These are phyloP conservation scores for Phytophthora pisi DNA, from an alignment of 352 stramenopile genomes.

Conservation along the genomic window DNA sequence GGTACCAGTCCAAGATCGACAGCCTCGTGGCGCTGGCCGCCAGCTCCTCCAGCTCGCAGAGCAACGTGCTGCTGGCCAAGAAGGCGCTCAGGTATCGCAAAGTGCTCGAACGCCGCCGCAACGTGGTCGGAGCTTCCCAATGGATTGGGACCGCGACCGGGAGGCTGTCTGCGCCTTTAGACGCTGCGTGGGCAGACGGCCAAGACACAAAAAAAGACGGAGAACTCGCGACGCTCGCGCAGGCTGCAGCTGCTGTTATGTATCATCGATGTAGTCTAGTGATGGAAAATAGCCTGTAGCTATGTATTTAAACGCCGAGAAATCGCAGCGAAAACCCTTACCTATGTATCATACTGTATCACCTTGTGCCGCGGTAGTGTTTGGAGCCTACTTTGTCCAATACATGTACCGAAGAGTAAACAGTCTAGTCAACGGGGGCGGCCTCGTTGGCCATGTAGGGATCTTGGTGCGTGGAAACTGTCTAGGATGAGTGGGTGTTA, in stretches of 20 bases:
- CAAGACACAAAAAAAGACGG: not conserved
- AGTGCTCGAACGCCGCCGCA: conserved; percentile 28
- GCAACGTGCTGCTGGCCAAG: conserved; percentile 41
- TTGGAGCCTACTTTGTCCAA: too few relatives aligned
- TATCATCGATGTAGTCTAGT: conserved; percentile 12
- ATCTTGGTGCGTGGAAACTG: too few relatives aligned
- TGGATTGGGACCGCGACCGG: not conserved
- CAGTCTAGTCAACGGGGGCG: too few relatives aligned
- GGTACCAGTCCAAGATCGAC: conserved; percentile 24
- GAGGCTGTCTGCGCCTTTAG: conserved; percentile 1
- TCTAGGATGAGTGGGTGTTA: too few relatives aligned
- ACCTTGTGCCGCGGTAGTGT: too few relatives aligned
- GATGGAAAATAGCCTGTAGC: conserved; percentile 21
- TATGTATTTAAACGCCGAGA: conserved; percentile 30
- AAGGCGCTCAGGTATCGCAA: conserved; percentile 46
- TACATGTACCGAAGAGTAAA: too few relatives aligned
- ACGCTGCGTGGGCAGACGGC: conserved; percentile 5
- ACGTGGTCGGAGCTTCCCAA: too few relatives aligned
- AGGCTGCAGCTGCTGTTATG: not conserved
- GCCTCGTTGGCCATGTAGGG: too few relatives aligned
- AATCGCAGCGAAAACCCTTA: not conserved
- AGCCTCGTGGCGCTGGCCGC: conserved; percentile 28
- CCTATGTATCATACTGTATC: too few relatives aligned
- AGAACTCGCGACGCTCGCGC: not conserved
- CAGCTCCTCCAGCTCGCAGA: conserved; percentile 23